A percentile compares a stretch with the other conserved stretches of the same genome.
phyloP scores from a whole-genome alignment of 2,329 filamentous ascomycete species.

The Pseudogymnoascus sp. region DNA sequence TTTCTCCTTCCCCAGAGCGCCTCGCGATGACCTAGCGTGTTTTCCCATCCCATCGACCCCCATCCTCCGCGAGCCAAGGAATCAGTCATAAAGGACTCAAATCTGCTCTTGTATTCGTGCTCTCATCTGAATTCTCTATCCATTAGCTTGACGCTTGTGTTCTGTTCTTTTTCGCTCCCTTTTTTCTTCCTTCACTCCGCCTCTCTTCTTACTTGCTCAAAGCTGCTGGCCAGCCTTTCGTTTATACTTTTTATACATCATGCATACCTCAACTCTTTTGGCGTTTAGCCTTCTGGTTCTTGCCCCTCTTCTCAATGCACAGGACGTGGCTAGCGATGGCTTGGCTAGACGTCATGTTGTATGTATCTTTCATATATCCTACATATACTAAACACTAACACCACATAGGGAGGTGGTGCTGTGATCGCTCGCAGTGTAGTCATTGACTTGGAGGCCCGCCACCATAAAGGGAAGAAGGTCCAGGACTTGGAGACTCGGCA shows the following conservation, averaged over 20 bases:
- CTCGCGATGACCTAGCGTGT: background rate
- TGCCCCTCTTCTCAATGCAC: conserved; percentile 19
- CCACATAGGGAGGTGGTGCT: conserved; percentile 12
- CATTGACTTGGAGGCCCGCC: conserved; percentile 10
- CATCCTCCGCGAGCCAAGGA: conserved; percentile 7
- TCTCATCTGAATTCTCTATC: conserved; percentile 15
- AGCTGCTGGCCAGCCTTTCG: conserved; percentile 25
- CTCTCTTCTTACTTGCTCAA: conserved; percentile 17
- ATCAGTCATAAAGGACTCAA: conserved; percentile 16
- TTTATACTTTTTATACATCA: conserved; percentile 20
- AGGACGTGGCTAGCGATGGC: conserved; percentile 11
- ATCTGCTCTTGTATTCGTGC: conserved; percentile 9
- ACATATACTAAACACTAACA: background rate
- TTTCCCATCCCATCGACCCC: conserved; percentile 15
- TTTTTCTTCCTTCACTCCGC: conserved; percentile 10
- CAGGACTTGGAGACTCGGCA: conserved; percentile 8
- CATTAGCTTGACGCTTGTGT: conserved; percentile 12
- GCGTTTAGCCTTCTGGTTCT: conserved; percentile 23
- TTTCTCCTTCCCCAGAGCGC: background rate
- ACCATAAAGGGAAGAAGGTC: conserved; percentile 13
- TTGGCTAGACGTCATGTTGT: conserved; percentile 16
- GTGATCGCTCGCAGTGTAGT: background rate
- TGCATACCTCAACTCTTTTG: conserved; percentile 20
- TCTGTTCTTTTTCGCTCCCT: conserved; percentile 11
- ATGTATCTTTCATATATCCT: background rate